Conservation (phyloP, 768 basidiomycete species). For the Mycena metata region DNA sequence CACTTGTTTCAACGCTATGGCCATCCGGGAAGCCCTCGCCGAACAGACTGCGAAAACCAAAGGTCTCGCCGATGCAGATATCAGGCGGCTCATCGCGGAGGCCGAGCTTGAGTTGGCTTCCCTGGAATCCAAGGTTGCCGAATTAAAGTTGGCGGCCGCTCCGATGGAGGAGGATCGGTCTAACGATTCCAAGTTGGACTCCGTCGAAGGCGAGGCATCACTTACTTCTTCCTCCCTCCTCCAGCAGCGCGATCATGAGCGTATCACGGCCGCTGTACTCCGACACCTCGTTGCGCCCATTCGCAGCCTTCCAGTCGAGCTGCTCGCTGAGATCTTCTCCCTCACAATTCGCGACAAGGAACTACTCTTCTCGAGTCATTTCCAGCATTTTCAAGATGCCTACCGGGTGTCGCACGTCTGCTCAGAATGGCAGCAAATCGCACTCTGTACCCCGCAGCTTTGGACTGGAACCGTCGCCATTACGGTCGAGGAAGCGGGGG, state of each 20-base stretch:
- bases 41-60: neutral
- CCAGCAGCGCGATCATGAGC: slow-evolving; percentile 2
- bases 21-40: neutral
- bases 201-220: neutral
- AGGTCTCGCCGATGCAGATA: neutral
- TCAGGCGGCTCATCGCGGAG: neutral
- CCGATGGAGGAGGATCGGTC: too few species aligned
- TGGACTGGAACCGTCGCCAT: neutral
- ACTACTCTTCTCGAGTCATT: too few species aligned
- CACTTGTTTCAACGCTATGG: too few species aligned
- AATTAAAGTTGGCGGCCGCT: neutral
- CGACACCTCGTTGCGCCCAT: neutral
- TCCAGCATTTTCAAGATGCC: neutral
- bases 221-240: neutral
- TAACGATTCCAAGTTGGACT: too few species aligned
- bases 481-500: too few species aligned
- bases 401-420: neutral
- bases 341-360: neutral
- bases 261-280: neutral
- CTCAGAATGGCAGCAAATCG: neutral
- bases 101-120: neutral
- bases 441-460: neutral
- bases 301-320: neutral
- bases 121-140: neutral
- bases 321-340: neutral